phyloP scores from a whole-genome alignment of 2,329 filamentous ascomycete genomes.

The Colletotrichum sp. region DNA sequence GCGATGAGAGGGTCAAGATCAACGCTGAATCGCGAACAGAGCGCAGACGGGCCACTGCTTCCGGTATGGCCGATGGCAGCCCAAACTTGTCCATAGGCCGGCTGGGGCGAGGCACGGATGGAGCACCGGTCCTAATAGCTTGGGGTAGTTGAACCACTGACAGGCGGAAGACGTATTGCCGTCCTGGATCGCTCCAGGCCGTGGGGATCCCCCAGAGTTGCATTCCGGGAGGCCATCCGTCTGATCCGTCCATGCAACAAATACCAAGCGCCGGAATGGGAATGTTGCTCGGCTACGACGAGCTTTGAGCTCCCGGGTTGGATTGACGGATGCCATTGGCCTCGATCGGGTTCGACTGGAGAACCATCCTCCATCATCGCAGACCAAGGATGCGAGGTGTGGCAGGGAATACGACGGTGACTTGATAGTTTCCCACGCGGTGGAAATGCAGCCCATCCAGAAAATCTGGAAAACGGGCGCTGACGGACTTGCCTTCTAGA shows the following conservation, averaged over 20 bases:
- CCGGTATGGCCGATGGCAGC: not conserved
- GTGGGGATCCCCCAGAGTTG: not conserved
- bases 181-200: not conserved
- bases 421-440: not conserved
- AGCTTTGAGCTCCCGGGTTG: not conserved
- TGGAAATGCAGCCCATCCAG: not conserved
- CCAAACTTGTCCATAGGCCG: not conserved
- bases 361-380: not conserved
- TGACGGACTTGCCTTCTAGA: not conserved
- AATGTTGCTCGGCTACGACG: not conserved
- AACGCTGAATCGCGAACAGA: not conserved
- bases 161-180: not conserved
- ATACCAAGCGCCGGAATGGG: not conserved
- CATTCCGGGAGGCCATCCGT: not conserved
- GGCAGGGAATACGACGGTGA: not conserved
- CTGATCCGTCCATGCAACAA: not conserved
- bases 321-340: not conserved
- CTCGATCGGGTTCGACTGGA: not conserved
- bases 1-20: not conserved
- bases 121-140: not conserved
- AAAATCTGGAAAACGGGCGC: not conserved
- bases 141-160: not conserved
- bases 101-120: not conserved
- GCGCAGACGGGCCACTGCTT: not conserved
- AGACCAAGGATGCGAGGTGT: not conserved